Conservation (phyloP, 2,329 filamentous ascomycete genomes). For the Cylindrodendrum hubeiense region DNA sequence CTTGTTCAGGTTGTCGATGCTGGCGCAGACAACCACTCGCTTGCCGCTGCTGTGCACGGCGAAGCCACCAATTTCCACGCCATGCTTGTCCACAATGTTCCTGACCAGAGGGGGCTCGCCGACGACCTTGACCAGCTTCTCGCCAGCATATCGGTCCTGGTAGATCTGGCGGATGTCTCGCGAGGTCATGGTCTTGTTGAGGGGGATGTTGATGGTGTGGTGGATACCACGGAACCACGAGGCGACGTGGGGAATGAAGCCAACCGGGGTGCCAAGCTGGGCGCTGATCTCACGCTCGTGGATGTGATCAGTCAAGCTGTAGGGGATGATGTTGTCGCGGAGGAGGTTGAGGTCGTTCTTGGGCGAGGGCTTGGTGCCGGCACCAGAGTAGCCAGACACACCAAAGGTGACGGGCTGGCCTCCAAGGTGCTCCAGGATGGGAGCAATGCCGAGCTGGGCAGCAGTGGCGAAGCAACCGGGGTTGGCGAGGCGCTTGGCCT, state of each 20-base stretch:
- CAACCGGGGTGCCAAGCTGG: constrained; percentile 80
- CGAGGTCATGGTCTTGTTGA: constrained; percentile 87
- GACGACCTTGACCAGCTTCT: constrained; percentile 93
- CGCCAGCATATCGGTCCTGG: constrained; percentile 95
- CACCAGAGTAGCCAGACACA: constrained; percentile 93
- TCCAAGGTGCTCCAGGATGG: constrained; percentile 80
- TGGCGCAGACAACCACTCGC: constrained; percentile 64
- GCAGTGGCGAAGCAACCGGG: constrained; percentile 97
- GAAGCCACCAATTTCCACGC: constrained; percentile 94
- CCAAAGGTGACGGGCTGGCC: constrained; percentile 88
- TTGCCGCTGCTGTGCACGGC: constrained; percentile 60
- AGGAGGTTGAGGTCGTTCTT: constrained; percentile 93
- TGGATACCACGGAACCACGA: constrained; percentile 97
- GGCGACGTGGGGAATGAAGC: constrained; percentile 95
- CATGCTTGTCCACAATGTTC: constrained; percentile 85
- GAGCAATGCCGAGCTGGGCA: constrained; percentile 89
- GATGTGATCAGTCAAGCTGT: constrained; percentile 80
- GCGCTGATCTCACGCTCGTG: constrained; percentile 91
- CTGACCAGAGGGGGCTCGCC: constrained; percentile 91
- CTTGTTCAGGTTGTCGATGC: constrained; percentile 94
- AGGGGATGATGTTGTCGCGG: constrained; percentile 89
- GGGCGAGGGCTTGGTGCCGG: constrained; percentile 85
- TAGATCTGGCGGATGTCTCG: constrained; percentile 94
- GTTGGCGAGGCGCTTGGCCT: constrained; percentile 87
- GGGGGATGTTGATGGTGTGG: constrained; percentile 89